phyloP scores from a whole-genome alignment of 805 yeast genomes.

The Komagataella phaffii region DNA sequence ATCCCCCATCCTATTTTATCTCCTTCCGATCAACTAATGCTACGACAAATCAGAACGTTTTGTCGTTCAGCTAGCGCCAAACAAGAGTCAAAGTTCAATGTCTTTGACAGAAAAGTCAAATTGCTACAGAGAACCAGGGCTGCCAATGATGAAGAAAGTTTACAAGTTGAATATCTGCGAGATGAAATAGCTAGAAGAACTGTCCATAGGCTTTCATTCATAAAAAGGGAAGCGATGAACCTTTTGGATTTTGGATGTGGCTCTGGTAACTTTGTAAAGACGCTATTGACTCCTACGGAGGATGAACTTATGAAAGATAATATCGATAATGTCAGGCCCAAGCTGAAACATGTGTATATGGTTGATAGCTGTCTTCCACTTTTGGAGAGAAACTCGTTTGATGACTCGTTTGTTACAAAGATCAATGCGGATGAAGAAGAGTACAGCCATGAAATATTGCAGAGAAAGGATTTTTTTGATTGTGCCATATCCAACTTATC shows the following conservation, averaged over 20 bases:
- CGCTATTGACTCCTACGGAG: slow-evolving; percentile 19
- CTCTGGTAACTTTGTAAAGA: slow-evolving; percentile 38
- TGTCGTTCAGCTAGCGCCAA: background rate
- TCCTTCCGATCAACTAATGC: background rate
- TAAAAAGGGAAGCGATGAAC: slow-evolving; percentile 46
- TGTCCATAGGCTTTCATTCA: slow-evolving; percentile 62
- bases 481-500: slow-evolving; percentile 63
- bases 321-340: slow-evolving; percentile 32
- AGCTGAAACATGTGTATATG: slow-evolving; percentile 46
- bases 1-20: background rate
- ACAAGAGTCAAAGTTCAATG: slow-evolving; percentile 13
- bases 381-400: slow-evolving; percentile 40
- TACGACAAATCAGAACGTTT: background rate
- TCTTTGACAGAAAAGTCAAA: slow-evolving; percentile 55
- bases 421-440: slow-evolving; percentile 57
- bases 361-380: slow-evolving; percentile 46
- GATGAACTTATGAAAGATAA: slow-evolving; percentile 34
- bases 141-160: slow-evolving; percentile 27
- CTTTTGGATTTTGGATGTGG: slow-evolving; percentile 66
- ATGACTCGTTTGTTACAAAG: slow-evolving; percentile 30
- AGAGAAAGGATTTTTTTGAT: slow-evolving; percentile 32
- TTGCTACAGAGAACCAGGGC: slow-evolving; percentile 44
- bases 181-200: slow-evolving; percentile 64
- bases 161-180: slow-evolving; percentile 57
- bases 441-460: slow-evolving; percentile 28